Base-by-base conservation (phyloP, 2,329 filamentous ascomycete genomes). In the Ceratocystis ficicola region DNA sequence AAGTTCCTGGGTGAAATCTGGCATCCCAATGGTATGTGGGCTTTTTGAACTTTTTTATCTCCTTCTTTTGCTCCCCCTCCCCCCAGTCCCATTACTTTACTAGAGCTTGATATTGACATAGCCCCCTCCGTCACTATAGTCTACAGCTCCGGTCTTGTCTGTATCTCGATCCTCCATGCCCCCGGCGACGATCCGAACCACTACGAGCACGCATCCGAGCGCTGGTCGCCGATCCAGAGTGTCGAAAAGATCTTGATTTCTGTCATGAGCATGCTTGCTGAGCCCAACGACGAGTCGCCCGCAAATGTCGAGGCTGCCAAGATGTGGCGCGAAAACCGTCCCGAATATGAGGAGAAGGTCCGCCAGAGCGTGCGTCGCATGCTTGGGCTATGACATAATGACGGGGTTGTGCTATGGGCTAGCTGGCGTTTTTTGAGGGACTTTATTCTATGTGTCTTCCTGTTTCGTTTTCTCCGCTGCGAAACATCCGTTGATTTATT, bases 151-250 rank as follows among this genome's bases (percentile, higher is more conserved):
- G 93, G 93, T 69, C 83, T 93, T 20, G 94, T 97, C 71, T 97
- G 93, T 79, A 97, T 97, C 73, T 95, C 90, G n/a, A 97, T 97
- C 78, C 86, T 97, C 1, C 93, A 97, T 76, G 88, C 93, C 2
- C 93, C 93, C 2, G 93, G 94, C 72, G 93, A 97, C 77, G 93
- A 97, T 76, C 94, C 94, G 65, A 96, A 96, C 78, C 92, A 96
- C 79, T 97, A 97, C 81, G 93, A 97, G 77, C 89, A 93, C 72
- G 93, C 94, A 6, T 91, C 88, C 1, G 94, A 97, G 79, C 86
- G 93, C 69, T 97, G 93, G 93, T 93, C 88, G 32, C 93, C 93
- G 12, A 96, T 97, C 69, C 94, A 97, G 78, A 94, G 88, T 68
- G 93, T 96, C 70, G 94, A 97, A 78, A 97, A 96, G 80, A 97